Base-by-base conservation (phyloP, 2,329 filamentous ascomycete species). In the Aspergillus sp. region DNA sequence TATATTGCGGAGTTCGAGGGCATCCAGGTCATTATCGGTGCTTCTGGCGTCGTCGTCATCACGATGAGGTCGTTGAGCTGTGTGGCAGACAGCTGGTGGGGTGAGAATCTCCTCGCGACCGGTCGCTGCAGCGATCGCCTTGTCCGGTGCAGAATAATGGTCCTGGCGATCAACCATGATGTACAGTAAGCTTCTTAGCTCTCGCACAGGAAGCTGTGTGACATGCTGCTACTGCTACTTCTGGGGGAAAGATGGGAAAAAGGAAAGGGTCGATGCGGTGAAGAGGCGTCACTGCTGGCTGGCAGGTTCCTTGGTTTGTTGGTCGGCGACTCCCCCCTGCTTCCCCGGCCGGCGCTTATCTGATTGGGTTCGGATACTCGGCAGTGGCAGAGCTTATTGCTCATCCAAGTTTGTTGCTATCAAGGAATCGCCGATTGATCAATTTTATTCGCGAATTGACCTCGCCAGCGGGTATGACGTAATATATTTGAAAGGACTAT, bases 1-100 rank as follows among this genome's bases (percentile, higher is more conserved):
- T 15, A 76, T 73, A 15, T 70, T 57, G 12, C 69, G 69, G 6
- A 76, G 65, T 57, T 75, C 72, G 9, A 74, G 57, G 2, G 64
- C 65, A 47, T 74, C 69, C 6, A 57, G 56, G 12, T 65, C 52
- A 36, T 28, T 47, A 23, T 53, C 17, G 17, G 55, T 36, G 32
- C 32, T 36, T 13, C 32, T 32, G 21, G 57, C 39, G 45, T 43
- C 25, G 28, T 64, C 45, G 8, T 55, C 32, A 23, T 55, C 32
- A 23, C 39, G 50, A 38, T 9, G 32, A 23, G 15, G 17, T 36
- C 32, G 32, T 21, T 53, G 32, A 23, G 19, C 15, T 13, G 57
- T 47, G 19, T 41, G 43, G 23, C 23, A 39, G 41, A 43, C 49
- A 21, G 55, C 30, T 5, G 49, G 21, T 10, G 59, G 49, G 10